phyloP scores from a whole-genome alignment of 2,329 filamentous ascomycete species.

The Westerdykella ornata region DNA sequence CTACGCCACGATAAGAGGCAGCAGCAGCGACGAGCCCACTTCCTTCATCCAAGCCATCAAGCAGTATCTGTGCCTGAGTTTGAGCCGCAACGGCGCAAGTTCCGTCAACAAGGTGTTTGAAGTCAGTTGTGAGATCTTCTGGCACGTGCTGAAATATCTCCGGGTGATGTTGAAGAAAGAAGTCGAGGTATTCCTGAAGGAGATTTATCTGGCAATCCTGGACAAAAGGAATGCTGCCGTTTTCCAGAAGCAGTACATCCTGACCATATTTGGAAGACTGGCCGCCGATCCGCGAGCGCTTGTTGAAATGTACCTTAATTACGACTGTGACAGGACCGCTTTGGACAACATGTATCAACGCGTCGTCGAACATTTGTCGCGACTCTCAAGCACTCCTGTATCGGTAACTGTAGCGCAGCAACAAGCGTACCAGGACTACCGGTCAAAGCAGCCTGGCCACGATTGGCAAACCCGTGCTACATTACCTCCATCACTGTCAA shows the following conservation, averaged over 20 bases:
- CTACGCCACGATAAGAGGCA: conserved; percentile 84
- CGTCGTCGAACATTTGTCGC: conserved; percentile 88
- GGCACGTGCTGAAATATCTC: conserved; percentile 92
- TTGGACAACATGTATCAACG: conserved; percentile 95
- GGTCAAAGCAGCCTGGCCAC: conserved; percentile 53
- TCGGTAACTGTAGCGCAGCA: conserved; percentile 70
- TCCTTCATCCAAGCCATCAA: conserved; percentile 92
- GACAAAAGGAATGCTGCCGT: conserved; percentile 79
- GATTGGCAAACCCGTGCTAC: conserved; percentile 88
- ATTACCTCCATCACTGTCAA: conserved; percentile 78
- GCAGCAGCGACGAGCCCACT: conserved; percentile 78
- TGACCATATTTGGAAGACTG: conserved; percentile 76
- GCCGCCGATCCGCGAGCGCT: conserved; percentile 79
- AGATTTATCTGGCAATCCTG: conserved; percentile 88
- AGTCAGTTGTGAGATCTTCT: conserved; percentile 94
- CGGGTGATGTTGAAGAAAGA: conserved; percentile 96
- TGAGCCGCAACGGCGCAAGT: conserved; percentile 92
- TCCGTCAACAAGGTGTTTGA: conserved; percentile 89
- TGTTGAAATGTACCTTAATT: conserved; percentile 95
- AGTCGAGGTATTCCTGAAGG: conserved; percentile 94
- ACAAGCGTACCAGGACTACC: conserved; percentile 77
- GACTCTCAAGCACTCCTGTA: conserved; percentile 74
- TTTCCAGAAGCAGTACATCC: conserved; percentile 88
- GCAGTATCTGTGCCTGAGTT: conserved; percentile 89
- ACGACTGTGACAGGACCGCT: conserved; percentile 87